Conservation (phyloP, 75 land plant species). For the Selaginella moellendorffii region DNA sequence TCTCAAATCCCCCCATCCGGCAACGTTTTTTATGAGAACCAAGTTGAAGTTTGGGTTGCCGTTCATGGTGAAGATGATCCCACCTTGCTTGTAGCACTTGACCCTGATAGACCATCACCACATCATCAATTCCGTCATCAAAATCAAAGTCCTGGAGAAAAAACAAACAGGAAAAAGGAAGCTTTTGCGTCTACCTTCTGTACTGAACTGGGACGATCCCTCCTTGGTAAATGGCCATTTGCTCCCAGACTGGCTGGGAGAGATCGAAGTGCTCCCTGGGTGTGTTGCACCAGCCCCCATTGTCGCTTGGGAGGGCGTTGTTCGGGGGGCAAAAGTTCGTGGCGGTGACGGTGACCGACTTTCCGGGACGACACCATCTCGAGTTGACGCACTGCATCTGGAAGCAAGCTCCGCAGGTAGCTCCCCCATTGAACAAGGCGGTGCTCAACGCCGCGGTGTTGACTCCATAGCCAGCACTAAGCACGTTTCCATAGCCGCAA, state of each 20-base stretch:
- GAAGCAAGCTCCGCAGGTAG: constrained; percentile 16
- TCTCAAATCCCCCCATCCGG: constrained; percentile 6
- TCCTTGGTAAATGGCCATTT: constrained; percentile 10
- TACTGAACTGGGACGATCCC: constrained; percentile 15
- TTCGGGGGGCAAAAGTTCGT: constrained; percentile 25
- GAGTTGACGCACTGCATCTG: constrained; percentile 12
- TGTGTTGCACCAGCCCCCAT: constrained; percentile 20
- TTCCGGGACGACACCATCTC: constrained; percentile 10
- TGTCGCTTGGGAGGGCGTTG: neutral
- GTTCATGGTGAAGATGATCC: constrained; percentile 13
- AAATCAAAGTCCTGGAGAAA: too few relatives aligned
- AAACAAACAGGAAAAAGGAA: too few relatives aligned
- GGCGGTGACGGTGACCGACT: constrained; percentile 11
- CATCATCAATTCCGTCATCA: too few relatives aligned
- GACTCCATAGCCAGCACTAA: constrained; percentile 14
- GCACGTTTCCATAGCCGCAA: constrained; percentile 17
- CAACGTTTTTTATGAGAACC: constrained; percentile 9
- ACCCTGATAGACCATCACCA: constrained; percentile 11
- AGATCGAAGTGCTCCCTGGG: constrained; percentile 17
- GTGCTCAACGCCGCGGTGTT: constrained; percentile 15
- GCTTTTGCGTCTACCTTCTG: constrained; percentile 20
- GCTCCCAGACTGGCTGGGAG: constrained; percentile 12
- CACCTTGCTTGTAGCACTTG: constrained; percentile 12
- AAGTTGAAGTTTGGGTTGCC: constrained; percentile 14
- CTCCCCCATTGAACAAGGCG: constrained; percentile 10